Percentiles rank a stretch among this genome's conserved stretches.
Evolutionary conservation across 306 rosid species (phyloP).

Genomic region (Trifolium repens): DNA sequence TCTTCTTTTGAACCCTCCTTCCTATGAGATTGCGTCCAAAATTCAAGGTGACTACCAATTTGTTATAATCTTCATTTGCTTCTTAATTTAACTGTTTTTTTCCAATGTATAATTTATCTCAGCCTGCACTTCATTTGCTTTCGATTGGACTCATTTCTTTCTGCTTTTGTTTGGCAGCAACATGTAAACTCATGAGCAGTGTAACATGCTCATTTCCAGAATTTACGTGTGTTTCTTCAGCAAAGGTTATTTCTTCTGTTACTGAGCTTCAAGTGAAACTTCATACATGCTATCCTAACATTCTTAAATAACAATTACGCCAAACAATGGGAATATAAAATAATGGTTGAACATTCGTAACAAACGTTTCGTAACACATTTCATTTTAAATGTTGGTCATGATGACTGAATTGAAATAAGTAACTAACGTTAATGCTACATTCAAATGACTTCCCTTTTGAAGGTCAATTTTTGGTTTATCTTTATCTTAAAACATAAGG

Average conservation of each 20-base stretch:
- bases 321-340: background rate
- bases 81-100: constrained; percentile 11
- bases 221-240: constrained; percentile 92
- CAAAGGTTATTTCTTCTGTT: constrained; percentile 66
- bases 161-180: constrained; percentile 59
- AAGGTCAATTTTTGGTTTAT: constrained; percentile 5
- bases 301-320: constrained; percentile 2
- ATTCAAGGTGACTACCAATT: constrained; percentile 75
- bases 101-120: constrained; percentile 17
- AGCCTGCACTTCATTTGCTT: background rate
- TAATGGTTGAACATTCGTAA: background rate
- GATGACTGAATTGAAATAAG: background rate
- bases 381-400: background rate
- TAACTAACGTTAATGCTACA: background rate
- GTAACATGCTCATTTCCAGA: constrained; percentile 88
- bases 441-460: background rate
- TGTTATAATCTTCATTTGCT: constrained; percentile 9
- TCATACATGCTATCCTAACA: constrained; percentile 25
- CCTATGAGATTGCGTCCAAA: constrained; percentile 78
- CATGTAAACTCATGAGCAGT: constrained; percentile 83
- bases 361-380: background rate
- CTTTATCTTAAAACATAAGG: background rate
- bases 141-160: background rate
- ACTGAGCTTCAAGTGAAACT: constrained; percentile 18
- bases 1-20: constrained; percentile 95